Base-by-base conservation (phyloP, 495 filamentous ascomycete species). In the Lasiosphaeriaceae sp. region DNA sequence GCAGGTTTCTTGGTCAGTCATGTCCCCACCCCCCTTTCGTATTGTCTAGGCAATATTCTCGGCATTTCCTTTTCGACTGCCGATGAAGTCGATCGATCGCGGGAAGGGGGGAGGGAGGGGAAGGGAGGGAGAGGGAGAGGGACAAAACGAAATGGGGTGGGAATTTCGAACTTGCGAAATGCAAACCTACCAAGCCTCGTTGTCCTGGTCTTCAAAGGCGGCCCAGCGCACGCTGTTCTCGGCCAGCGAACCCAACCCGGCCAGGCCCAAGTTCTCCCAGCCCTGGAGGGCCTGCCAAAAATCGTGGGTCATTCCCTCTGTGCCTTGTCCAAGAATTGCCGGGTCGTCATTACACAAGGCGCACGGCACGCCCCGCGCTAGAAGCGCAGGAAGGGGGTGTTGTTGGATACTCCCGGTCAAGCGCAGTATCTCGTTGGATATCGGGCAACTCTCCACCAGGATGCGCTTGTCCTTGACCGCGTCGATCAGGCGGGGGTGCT, bases 201-300 rank as follows among this genome's bases (percentile, higher is more conserved):
- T 56, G 14, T 71, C 73, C 64, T 88, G 86, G 63, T 96, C 92
- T 64, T 92, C 89, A 66, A 89, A 96, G 31, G 87, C 86, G 21
- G 92, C 90, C 88, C 89, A 97, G 26, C 87, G 79, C 39, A 98
- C 86, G 53, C 91, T 95, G 56, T 95, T 97, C 76, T 96, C 90
- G 14, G 89, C 93, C 63, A 98, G 77, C 62, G 86, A 86, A 4
- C 90, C 93, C 39, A 93, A 71, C 1, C 90, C 90, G 17, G 86
- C 88, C 22, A 96, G 70, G 14, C 91, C 94, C 22, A 96, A 80
- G 60, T 90, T 93, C 53, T 95, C 83, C 74, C 90, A 88, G 2
- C 86, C 89, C 63, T 94, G 90, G 39, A 97, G 72, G 6, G 88
- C 88, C 70, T 93, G 90, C 91, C 91, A 96, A 71, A 93, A 95